These are phyloP conservation scores for Penicillium desertorum DNA, from an alignment of 495 filamentous ascomycete genomes.

Conservation along the genomic window DNA sequence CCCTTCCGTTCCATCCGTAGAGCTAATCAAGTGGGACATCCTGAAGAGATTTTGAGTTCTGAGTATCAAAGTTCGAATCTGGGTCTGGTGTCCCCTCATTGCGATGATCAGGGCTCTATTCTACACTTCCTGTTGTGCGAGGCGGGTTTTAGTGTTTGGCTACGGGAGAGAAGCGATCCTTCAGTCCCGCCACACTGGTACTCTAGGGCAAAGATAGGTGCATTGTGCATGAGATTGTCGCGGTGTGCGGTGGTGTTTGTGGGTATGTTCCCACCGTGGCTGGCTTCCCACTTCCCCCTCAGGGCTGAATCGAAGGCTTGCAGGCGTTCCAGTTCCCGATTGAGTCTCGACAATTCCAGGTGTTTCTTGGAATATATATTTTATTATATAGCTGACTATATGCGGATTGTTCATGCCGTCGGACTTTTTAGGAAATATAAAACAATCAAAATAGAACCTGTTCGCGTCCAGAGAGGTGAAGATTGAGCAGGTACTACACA, in stretches of 20 bases:
- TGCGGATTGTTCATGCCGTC: neutral
- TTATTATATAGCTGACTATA: neutral
- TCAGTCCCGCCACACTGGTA: constrained; percentile 22
- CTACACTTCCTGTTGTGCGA: constrained; percentile 6
- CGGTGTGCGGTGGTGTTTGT: neutral
- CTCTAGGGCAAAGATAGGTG: neutral
- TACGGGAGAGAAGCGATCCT: constrained; percentile 8
- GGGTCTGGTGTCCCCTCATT: neutral
- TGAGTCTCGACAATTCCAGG: neutral
- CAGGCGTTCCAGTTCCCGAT: neutral
- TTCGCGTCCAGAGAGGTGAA: neutral
- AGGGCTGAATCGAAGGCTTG: constrained; percentile 8
- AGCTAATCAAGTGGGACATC: neutral
- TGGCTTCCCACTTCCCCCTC: constrained; percentile 7
- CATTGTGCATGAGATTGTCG: neutral
- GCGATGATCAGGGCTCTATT: neutral
- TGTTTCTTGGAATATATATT: neutral
- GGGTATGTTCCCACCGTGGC: constrained; percentile 1
- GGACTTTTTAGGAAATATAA: neutral
- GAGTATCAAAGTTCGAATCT: neutral
- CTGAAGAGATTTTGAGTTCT: neutral
- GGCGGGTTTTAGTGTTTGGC: constrained; percentile 9
- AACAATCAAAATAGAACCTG: neutral
- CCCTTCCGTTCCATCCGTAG: neutral
- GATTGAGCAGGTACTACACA: constrained; percentile 8